Base-by-base conservation (phyloP, 192 early-diverging fungal genomes). In the Borealophlyctis nickersoniae region DNA sequence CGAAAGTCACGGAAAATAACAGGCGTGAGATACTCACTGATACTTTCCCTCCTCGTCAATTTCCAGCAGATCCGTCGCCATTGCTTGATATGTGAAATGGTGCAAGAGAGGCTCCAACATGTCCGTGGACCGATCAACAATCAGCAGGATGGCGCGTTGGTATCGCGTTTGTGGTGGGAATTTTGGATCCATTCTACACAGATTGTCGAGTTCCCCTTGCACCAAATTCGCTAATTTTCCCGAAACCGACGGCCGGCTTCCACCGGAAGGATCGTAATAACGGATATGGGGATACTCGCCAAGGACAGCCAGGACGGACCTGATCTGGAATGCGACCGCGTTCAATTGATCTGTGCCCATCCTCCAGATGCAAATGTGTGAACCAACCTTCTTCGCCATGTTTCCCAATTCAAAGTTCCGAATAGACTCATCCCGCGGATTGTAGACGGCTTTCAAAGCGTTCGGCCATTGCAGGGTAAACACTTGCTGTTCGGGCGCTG, bases 231-330 rank as follows among this genome's bases (percentile, higher is more conserved):
- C 94, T 36, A 97, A 77, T 56, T 84, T 86, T 60, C 82, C 87
- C 28, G 27, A 22, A 2, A 28, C 19, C 57, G 63, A 62, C 7
- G 68, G 35, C 4, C 52, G 64, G 11, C 31, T 30, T 4, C 58
- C 57, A 60, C 45, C 87, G 52, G 88, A 86, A 31, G 92, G 90
- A 63, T 93, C 86, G 73, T 90, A 85, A 61, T 93, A 98, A 33
- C 97, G 85, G 62, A 99, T 93, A 35, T 91, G 85, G 2, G 97
- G 97, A 63, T 87, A 89, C 55, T 96, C 94, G 34, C 92, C 93
- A 23, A 98, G 72, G 5, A 91, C 87, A 2, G 87, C 88, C 57
- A 94, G 86, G 1, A 97, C 87, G 22, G 93, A 94, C 4, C 91
- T 81, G 16, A 99, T 71, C 84, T 95, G 63, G 2, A 19, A 30